Conservation (phyloP, 257 asterid species). For the Marsdenia floribunda region DNA sequence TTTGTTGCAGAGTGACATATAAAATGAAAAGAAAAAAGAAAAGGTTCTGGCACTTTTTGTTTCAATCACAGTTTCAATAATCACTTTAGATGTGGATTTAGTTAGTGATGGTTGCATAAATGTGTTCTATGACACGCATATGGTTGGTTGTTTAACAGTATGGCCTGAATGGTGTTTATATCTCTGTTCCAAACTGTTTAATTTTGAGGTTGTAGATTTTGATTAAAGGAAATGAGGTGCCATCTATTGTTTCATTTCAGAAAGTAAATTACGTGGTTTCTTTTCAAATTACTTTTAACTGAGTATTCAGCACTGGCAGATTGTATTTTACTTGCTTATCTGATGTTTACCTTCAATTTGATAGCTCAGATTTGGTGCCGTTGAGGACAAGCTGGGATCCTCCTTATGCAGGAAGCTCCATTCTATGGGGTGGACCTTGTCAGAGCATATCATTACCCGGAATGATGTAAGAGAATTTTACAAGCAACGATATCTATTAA, state of each 20-base stretch:
- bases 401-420: slow-evolving; percentile 54
- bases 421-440: slow-evolving; percentile 72
- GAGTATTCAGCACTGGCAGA: not conserved
- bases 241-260: slow-evolving; percentile 3
- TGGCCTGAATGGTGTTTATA: not conserved
- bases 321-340: slow-evolving; percentile 5
- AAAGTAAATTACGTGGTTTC: not conserved
- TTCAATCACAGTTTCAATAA: not conserved
- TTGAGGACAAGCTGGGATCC: slow-evolving; percentile 67
- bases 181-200: not conserved
- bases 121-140: not conserved
- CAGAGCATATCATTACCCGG: slow-evolving; percentile 52
- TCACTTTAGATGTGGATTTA: not conserved
- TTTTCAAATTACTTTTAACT: not conserved
- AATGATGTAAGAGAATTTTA: slow-evolving; percentile 55
- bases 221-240: not conserved
- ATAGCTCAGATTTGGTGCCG: slow-evolving; percentile 97
- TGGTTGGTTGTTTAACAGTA: not conserved
- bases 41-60: not conserved
- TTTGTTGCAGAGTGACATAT: not conserved
- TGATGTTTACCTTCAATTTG: slow-evolving; percentile 47
- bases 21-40: not conserved
- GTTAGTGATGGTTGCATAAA: not conserved
- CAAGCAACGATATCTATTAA: not conserved
- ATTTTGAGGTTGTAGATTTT: not conserved